Base-by-base conservation (phyloP, 331 rosid species). In the Cydonia oblonga region DNA sequence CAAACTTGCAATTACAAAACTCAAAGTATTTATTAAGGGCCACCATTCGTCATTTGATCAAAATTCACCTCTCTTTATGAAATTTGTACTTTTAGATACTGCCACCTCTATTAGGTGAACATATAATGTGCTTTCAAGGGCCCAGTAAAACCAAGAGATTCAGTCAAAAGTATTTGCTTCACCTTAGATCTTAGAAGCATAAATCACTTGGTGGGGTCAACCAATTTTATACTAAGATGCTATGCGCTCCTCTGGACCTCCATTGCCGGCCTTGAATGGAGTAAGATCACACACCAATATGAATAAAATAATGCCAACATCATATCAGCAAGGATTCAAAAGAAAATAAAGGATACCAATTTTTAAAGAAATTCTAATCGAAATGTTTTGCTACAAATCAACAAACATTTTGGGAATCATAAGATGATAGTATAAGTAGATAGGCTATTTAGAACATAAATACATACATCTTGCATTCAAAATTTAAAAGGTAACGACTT, bases 61-160 rank as follows among this genome's bases (percentile, higher is more conserved):
- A 72, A 72, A 72, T 60, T 61, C 42, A 68, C 46, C 23, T 42
- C 54, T 63, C 78, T 72, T 73, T 33, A 69, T 70, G 60, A 38
- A 38, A 58, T 52, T 68, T 69, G 66, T 71, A 23, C 70, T 49
- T 70, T 69, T 78, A 24, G 70, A 69, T 68, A 68, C 60, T 35
- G 68, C 38, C 74, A 38, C 33, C 70, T 73, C 69, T 68, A 51
- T 44, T 60, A 28, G 76, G 69, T 72, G 68, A 60, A 28, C 59
- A 60, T 20, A 58, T 22, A 61, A 6, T 60, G 30, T 61, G 60
- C 69, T 72, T 60, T 72, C 53, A 44, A 53, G 30, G 76, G 60
- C 33, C 49, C 69, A 60, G 18, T 40, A 42, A 30, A 61, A 60
- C 61, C 59, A 61, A 61, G 32, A 44, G 49, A 60, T 19, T 72